Percentiles rank a stretch among this genome's conserved stretches.
These are phyloP conservation scores for Cylindrodendrum hubeiense DNA, from an alignment of 2,329 filamentous ascomycete species.

Conservation along the genomic window DNA sequence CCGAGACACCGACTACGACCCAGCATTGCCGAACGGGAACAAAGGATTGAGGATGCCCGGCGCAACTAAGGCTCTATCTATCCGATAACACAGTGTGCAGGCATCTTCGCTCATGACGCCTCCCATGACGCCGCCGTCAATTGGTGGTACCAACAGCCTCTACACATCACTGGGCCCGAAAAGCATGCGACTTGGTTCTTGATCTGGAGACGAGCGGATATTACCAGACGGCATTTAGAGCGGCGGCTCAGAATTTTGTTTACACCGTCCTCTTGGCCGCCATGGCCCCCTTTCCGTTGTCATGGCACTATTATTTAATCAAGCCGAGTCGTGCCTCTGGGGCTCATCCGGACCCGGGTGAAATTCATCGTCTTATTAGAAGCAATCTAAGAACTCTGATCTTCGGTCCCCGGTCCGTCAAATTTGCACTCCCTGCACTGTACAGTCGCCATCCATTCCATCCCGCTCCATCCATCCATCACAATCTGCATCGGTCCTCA, in stretches of 20 bases:
- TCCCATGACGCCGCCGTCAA: neutral
- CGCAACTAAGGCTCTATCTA: neutral
- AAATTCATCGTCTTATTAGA: neutral
- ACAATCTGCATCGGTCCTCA: slow-evolving; percentile 12
- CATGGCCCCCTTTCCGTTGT: slow-evolving; percentile 21
- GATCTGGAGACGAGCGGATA: neutral
- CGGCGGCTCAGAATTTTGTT: neutral
- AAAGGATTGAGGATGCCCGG: neutral
- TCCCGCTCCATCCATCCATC: slow-evolving; percentile 10
- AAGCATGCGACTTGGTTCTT: neutral
- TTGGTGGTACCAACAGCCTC: neutral
- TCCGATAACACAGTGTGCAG: neutral
- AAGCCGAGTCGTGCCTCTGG: neutral
- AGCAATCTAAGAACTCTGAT: neutral
- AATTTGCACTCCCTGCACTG: slow-evolving; percentile 2
- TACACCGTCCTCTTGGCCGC: neutral
- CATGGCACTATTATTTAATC: slow-evolving; percentile 3
- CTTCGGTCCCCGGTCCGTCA: neutral
- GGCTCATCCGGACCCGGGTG: slow-evolving; percentile 3
- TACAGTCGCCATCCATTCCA: neutral
- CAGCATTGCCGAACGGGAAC: neutral
- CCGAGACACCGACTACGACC: slow-evolving; percentile 8
- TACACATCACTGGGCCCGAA: neutral
- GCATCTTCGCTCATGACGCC: neutral
- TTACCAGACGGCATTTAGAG: neutral